These are phyloP conservation scores for Sporobolomyces roseus DNA, from an alignment of 768 basidiomycete species.

Conservation along the genomic window DNA sequence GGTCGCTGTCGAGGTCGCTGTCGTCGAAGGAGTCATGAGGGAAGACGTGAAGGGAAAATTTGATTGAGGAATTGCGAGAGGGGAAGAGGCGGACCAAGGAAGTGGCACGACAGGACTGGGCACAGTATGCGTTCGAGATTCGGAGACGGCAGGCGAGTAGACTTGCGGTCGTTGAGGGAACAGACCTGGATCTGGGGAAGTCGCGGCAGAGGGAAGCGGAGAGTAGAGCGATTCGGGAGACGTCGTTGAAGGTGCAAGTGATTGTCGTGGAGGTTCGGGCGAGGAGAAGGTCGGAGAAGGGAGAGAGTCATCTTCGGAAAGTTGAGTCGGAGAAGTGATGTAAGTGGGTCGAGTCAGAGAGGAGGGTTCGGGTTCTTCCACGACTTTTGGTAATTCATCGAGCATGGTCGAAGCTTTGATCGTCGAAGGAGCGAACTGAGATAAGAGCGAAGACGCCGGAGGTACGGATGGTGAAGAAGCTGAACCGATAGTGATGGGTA, in stretches of 20 bases:
- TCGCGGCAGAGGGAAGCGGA: slow-evolving; percentile 10
- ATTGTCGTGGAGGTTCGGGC: background rate
- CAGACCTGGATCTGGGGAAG: slow-evolving; percentile 1
- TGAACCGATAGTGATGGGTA: slow-evolving; percentile 29
- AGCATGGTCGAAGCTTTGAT: slow-evolving; percentile 21
- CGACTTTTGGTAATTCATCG: slow-evolving; percentile 24
- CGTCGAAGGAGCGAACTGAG: slow-evolving; percentile 36
- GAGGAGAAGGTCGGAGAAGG: slow-evolving; percentile 36
- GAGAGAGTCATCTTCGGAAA: slow-evolving; percentile 38
- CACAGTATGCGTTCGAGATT: background rate
- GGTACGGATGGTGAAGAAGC: slow-evolving; percentile 7
- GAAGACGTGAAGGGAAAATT: slow-evolving; percentile 33
- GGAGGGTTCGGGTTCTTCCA: slow-evolving; percentile 22
- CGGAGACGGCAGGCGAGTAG: slow-evolving; percentile 5
- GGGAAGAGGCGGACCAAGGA: slow-evolving; percentile 28
- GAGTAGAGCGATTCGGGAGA: slow-evolving; percentile 20
- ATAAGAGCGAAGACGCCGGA: slow-evolving; percentile 17
- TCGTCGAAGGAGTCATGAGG: background rate
- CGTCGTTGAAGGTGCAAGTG: background rate
- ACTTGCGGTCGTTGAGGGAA: background rate
- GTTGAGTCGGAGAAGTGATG: slow-evolving; percentile 28
- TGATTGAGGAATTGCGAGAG: background rate
- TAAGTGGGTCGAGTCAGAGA: slow-evolving; percentile 9
- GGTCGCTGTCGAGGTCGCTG: background rate
- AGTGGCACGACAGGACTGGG: background rate